Percentiles rank a stretch among this genome's conserved stretches.
phyloP scores from a whole-genome alignment of 495 filamentous ascomycete species.

The Clavariopsis aquatica region DNA sequence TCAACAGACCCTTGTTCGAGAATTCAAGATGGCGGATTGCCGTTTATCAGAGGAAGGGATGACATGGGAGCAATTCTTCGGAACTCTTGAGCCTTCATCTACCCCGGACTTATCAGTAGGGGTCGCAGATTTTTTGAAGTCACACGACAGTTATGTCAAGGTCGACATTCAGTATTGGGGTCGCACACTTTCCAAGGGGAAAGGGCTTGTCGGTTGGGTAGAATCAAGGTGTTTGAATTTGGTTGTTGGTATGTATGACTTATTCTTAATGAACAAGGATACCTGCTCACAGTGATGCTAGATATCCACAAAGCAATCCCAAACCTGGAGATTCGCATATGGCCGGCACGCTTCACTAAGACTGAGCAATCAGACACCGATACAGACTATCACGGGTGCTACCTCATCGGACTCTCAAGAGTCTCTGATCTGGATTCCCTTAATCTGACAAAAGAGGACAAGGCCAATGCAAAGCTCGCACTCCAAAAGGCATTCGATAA shows the following conservation, averaged over 20 bases:
- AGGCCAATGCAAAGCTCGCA: conserved; percentile 43
- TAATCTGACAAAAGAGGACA: conserved; percentile 39
- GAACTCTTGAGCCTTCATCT: background rate
- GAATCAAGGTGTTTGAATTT: conserved; percentile 54
- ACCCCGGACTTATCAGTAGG: conserved; percentile 2
- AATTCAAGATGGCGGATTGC: conserved; percentile 50
- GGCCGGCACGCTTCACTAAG: conserved; percentile 57
- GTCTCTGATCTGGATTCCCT: background rate
- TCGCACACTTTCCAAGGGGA: conserved; percentile 49
- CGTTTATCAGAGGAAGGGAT: conserved; percentile 40
- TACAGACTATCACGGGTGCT: conserved; percentile 54
- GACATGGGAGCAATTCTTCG: conserved; percentile 51
- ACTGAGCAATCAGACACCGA: conserved; percentile 24
- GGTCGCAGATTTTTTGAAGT: conserved; percentile 49
- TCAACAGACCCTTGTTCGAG: conserved; percentile 50
- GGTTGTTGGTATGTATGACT: conserved; percentile 49
- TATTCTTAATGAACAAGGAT: background rate
- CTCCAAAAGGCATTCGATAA: conserved; percentile 45
- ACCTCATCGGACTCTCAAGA: conserved; percentile 58
- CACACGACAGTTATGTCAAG: conserved; percentile 53
- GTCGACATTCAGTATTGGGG: conserved; percentile 62
- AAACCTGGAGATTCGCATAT: conserved; percentile 54
- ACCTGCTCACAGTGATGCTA: conserved; percentile 20
- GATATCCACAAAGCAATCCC: conserved; percentile 53
- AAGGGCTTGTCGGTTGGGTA: conserved; percentile 55